Percentiles rank a stretch among this genome's conserved stretches.
These are phyloP conservation scores for Trichoderma endophyticum DNA, from an alignment of 2,329 filamentous ascomycete species.

Conservation along the genomic window DNA sequence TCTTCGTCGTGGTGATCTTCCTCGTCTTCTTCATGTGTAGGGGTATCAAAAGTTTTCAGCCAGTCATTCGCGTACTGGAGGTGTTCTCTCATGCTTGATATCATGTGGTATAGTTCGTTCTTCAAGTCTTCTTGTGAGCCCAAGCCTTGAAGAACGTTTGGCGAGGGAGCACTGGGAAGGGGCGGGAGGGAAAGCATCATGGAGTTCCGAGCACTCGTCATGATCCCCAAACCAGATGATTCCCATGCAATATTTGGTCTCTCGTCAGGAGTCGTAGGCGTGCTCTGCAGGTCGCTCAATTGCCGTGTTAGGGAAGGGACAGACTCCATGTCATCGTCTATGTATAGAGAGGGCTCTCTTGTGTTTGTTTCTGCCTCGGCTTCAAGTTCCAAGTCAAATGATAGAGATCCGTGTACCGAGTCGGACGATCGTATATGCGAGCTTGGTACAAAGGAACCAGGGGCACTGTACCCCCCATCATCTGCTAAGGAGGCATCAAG, in stretches of 20 bases:
- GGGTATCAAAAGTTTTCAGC: constrained; percentile 11
- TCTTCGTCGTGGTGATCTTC: background rate
- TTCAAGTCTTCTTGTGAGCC: constrained; percentile 15
- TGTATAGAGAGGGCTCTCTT: constrained; percentile 14
- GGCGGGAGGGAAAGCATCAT: constrained; percentile 9
- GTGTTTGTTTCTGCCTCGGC: constrained; percentile 13
- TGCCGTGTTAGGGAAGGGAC: constrained; percentile 14
- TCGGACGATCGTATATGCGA: constrained; percentile 25
- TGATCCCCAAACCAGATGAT: constrained; percentile 12
- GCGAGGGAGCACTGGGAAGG: constrained; percentile 9
- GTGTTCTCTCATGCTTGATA: constrained; percentile 19
- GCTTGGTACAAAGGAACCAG: constrained; percentile 31
- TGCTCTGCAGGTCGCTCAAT: constrained; percentile 11
- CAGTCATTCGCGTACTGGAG: constrained; percentile 19
- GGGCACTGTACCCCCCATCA: constrained; percentile 25
- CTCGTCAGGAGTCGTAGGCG: constrained; percentile 16
- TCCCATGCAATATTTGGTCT: constrained; percentile 15
- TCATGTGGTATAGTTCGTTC: constrained; percentile 14
- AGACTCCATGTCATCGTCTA: constrained; percentile 17
- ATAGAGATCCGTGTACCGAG: constrained; percentile 18
- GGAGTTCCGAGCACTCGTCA: constrained; percentile 5
- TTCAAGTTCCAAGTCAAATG: constrained; percentile 22
- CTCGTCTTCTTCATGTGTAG: background rate
- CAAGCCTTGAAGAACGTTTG: constrained; percentile 11
- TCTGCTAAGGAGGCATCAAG: constrained; percentile 13